A percentile compares a stretch with the other conserved stretches of the same genome.
Evolutionary conservation across 768 basidiomycete species (phyloP).

Genomic region (Fomitopsis pulvina): DNA sequence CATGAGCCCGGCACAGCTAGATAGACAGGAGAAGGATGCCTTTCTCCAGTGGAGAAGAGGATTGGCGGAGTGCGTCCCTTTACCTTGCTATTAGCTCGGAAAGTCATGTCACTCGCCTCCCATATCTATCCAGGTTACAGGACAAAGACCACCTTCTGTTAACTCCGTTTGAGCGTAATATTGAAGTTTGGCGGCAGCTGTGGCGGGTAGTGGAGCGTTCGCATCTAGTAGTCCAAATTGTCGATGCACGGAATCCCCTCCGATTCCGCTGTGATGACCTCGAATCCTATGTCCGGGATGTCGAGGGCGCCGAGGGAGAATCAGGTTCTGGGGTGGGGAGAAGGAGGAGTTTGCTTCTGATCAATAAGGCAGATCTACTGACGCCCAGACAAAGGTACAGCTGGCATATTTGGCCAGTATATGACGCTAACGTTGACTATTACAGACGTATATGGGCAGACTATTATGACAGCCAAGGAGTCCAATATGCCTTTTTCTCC

Average conservation of each 20-base stretch:
- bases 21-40: slow-evolving; percentile 81
- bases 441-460: slow-evolving; percentile 83
- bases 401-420: not conserved
- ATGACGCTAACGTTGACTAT: not conserved
- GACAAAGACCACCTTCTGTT: slow-evolving; percentile 84
- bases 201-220: slow-evolving; percentile 97
- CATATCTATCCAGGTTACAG: slow-evolving; percentile 55
- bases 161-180: slow-evolving; percentile 93
- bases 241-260: slow-evolving; percentile 93
- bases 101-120: not conserved
- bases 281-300: slow-evolving; percentile 77
- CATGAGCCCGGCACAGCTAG: slow-evolving; percentile 73
- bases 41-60: slow-evolving; percentile 93
- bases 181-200: slow-evolving; percentile 97
- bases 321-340: slow-evolving; percentile 67
- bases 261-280: slow-evolving; percentile 91
- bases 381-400: slow-evolving; percentile 78
- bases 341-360: slow-evolving; percentile 72
- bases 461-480: slow-evolving; percentile 70
- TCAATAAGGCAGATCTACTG: slow-evolving; percentile 94
- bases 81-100: not conserved
- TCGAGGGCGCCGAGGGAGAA: slow-evolving; percentile 79
- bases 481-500: slow-evolving; percentile 90
- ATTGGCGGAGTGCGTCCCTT: slow-evolving; percentile 71
- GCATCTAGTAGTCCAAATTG: slow-evolving; percentile 90